A percentile compares a stretch with the other conserved stretches of the same genome.
Evolutionary conservation across 768 basidiomycete species (phyloP).

Genomic region (Porpolomopsis calyptriformis): DNA sequence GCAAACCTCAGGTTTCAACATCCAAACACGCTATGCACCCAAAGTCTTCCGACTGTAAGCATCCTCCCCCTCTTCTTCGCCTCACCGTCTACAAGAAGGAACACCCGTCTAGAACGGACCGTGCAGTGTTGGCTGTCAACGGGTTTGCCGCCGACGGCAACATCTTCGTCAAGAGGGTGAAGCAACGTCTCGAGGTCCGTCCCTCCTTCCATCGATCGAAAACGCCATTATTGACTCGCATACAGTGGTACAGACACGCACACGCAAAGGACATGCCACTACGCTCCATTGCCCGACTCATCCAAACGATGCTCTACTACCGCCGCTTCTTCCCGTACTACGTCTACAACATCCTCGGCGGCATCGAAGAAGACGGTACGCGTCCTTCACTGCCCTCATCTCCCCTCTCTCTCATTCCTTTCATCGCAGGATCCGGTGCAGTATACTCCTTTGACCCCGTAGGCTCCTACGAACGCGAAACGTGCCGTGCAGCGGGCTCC

Average conservation of each 20-base stretch:
- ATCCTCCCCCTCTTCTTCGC: background rate
- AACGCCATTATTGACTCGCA: conserved; percentile 3
- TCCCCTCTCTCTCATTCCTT: conserved; percentile 15
- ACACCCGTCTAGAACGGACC: conserved; percentile 58
- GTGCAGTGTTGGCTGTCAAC: conserved; percentile 87
- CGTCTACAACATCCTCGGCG: conserved; percentile 92
- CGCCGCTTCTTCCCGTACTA: conserved; percentile 98
- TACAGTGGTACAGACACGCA: conserved; percentile 93
- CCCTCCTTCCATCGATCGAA: background rate
- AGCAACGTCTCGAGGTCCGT: conserved; percentile 86
- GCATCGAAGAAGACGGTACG: conserved; percentile 93
- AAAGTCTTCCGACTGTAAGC: conserved; percentile 90
- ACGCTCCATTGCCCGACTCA: conserved; percentile 90
- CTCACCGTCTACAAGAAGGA: conserved; percentile 6
- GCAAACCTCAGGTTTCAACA: conserved; percentile 94
- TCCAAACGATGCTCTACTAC: conserved; percentile 96
- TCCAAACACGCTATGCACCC: conserved; percentile 94
- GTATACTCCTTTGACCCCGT: conserved; percentile 99
- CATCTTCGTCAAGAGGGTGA: conserved; percentile 93
- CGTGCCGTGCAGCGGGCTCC: conserved; percentile 92
- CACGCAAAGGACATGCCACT: conserved; percentile 98
- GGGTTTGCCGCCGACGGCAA: conserved; percentile 97
- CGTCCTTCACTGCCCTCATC: conserved; percentile 18
- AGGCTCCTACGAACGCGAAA: conserved; percentile 94
- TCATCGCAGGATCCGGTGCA: conserved; percentile 69